These are phyloP conservation scores for Psilocybe cyanescens DNA, from an alignment of 768 basidiomycete genomes.

Conservation along the genomic window DNA sequence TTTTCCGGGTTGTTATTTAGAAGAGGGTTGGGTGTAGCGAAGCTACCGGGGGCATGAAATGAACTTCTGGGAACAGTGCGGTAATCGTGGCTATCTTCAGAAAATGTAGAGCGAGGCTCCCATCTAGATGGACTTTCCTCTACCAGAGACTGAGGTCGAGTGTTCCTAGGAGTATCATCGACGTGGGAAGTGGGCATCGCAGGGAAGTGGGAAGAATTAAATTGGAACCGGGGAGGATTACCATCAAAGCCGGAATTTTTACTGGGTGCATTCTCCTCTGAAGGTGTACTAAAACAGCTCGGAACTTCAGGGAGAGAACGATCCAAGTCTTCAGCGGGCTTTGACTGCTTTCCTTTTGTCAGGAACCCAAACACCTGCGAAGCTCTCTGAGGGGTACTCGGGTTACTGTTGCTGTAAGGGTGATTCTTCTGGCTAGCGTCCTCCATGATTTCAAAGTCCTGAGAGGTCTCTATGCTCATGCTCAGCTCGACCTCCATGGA, in stretches of 20 bases:
- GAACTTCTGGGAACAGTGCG: not conserved
- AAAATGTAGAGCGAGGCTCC: constrained; percentile 23
- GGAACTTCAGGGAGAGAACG: constrained; percentile 41
- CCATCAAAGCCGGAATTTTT: constrained; percentile 1
- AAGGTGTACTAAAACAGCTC: constrained; percentile 45
- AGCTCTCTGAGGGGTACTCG: constrained; percentile 65
- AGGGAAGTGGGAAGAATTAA: constrained; percentile 27
- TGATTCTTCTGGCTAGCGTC: constrained; percentile 25
- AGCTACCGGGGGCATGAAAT: not conserved
- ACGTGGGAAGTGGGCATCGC: constrained; percentile 18
- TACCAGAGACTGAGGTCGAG: constrained; percentile 15
- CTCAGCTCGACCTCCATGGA: constrained; percentile 81
- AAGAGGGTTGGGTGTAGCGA: constrained; percentile 14
- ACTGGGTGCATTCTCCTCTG: constrained; percentile 26
- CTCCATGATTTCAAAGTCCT: constrained; percentile 28
- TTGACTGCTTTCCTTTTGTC: constrained; percentile 46
- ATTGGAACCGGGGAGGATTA: constrained; percentile 30
- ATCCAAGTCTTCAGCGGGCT: constrained; percentile 35
- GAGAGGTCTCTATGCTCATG: constrained; percentile 44
- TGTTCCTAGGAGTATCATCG: constrained; percentile 19
- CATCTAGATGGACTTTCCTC: constrained; percentile 16
- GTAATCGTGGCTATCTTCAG: constrained; percentile 26
- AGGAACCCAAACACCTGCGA: constrained; percentile 80
- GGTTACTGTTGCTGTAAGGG: constrained; percentile 39
- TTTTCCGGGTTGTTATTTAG: constrained; percentile 14